Evolutionary conservation across 2,329 filamentous ascomycete species (phyloP).

Genomic region (Neofusicoccum umdonicola): DNA sequence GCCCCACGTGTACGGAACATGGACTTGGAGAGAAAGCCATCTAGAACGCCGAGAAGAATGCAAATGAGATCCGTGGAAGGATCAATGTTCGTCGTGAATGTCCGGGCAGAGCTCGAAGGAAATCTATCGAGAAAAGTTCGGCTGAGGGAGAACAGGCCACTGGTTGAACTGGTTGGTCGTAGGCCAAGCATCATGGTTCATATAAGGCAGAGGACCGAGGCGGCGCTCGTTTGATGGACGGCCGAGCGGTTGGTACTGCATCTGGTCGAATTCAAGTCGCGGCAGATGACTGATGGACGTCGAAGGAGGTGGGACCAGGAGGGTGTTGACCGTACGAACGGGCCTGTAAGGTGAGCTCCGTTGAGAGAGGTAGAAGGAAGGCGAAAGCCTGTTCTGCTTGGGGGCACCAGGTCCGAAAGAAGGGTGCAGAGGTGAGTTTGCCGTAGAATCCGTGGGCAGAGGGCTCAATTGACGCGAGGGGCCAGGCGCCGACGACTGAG

Average conservation of each 20-base stretch:
- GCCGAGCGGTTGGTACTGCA: constrained; percentile 52
- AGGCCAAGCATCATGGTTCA: constrained; percentile 39
- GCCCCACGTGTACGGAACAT: background rate
- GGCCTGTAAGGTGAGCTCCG: constrained; percentile 90
- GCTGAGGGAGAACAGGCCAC: constrained; percentile 36
- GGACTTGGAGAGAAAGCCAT: background rate
- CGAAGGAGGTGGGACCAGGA: constrained; percentile 84
- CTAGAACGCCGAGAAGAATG: constrained; percentile 12
- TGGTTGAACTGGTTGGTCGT: constrained; percentile 39
- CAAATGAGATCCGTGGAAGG: background rate
- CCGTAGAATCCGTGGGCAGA: constrained; percentile 50
- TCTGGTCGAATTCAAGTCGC: constrained; percentile 46
- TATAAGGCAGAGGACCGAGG: constrained; percentile 45
- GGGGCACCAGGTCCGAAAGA: constrained; percentile 58
- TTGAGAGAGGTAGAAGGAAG: constrained; percentile 82
- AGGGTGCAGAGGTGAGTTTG: constrained; percentile 68
- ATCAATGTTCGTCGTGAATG: background rate
- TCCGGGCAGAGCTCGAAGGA: background rate
- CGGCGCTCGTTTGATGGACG: constrained; percentile 46
- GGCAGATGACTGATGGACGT: constrained; percentile 64
- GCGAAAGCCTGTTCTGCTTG: constrained; percentile 74
- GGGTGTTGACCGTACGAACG: constrained; percentile 81
- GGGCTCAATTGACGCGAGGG: constrained; percentile 52
- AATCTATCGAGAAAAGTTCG: constrained; percentile 26
- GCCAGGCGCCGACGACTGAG: constrained; percentile 24